A percentile compares a stretch with the other conserved stretches of the same genome.
phyloP scores from a whole-genome alignment of 2,329 filamentous ascomycete genomes.

The Pseudopithomyces chartarum region DNA sequence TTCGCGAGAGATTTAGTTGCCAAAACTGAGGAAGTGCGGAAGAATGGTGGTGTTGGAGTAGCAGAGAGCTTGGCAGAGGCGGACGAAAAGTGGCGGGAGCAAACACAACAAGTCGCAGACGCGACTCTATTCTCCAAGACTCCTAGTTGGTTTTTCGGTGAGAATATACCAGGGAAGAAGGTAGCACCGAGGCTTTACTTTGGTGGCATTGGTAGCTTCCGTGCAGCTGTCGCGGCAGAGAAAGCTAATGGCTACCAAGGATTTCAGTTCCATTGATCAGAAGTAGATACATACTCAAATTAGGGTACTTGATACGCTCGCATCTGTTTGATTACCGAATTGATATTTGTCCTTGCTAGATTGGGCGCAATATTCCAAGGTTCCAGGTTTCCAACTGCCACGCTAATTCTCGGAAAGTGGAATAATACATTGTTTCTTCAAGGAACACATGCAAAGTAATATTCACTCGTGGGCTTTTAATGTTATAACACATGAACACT shows the following conservation, averaged over 20 bases:
- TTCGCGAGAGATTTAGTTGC: background rate
- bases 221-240: background rate
- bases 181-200: background rate
- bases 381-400: too few species aligned
- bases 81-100: background rate
- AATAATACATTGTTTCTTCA: too few species aligned
- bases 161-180: constrained; percentile 3
- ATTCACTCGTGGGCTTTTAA: too few species aligned
- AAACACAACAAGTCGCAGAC: background rate
- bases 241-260: background rate
- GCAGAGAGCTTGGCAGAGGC: background rate
- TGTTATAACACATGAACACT: too few species aligned
- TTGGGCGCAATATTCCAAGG: too few species aligned
- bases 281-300: too few species aligned
- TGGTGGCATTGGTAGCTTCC: background rate
- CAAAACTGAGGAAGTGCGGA: background rate
- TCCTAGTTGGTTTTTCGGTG: background rate
- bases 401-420: too few species aligned
- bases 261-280: background rate
- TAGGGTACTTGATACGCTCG: too few species aligned
- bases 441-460: too few species aligned
- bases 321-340: too few species aligned
- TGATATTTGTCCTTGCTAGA: too few species aligned
- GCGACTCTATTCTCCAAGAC: background rate
- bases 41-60: background rate